Conservation (phyloP, 495 filamentous ascomycete species). For the Annulohypoxylon maeteangense region DNA sequence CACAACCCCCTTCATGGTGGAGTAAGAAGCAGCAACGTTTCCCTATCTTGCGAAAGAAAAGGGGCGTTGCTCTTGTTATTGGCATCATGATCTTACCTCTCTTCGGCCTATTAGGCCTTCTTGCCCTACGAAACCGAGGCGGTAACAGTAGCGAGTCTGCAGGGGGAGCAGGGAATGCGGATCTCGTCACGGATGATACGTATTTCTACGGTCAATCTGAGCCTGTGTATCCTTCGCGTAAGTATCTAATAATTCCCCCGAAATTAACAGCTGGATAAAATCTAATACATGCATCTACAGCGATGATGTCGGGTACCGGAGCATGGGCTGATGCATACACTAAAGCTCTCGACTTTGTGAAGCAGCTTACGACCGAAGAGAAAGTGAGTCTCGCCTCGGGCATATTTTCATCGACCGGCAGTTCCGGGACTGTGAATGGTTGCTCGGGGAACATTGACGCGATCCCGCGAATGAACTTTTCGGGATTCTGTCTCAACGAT, state of each 20-base stretch:
- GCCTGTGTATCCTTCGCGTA: constrained; percentile 85
- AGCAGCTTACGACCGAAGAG: constrained; percentile 82
- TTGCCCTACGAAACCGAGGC: constrained; percentile 40
- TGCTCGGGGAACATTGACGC: constrained; percentile 63
- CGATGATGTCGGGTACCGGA: constrained; percentile 54
- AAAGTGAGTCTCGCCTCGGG: constrained; percentile 68
- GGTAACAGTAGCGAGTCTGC: background rate
- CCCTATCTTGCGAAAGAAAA: constrained; percentile 53
- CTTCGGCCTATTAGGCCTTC: constrained; percentile 41
- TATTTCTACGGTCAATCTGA: constrained; percentile 69
- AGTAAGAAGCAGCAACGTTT: constrained; percentile 51
- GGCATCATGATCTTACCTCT: constrained; percentile 51
- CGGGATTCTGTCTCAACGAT: constrained; percentile 71
- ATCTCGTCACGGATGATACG: constrained; percentile 53
- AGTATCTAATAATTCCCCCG: constrained; percentile 74
- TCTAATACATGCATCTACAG: constrained; percentile 63
- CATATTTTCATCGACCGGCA: constrained; percentile 45
- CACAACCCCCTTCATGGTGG: constrained; percentile 44
- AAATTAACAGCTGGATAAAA: background rate
- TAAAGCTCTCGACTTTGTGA: constrained; percentile 80
- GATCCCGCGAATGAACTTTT: constrained; percentile 65
- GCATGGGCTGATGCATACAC: constrained; percentile 79
- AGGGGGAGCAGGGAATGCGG: constrained; percentile 34
- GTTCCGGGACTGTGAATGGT: constrained; percentile 48
- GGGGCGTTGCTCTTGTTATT: constrained; percentile 50